Evolutionary conservation across 768 basidiomycete species (phyloP).

Genomic region (Mycena galericulata): DNA sequence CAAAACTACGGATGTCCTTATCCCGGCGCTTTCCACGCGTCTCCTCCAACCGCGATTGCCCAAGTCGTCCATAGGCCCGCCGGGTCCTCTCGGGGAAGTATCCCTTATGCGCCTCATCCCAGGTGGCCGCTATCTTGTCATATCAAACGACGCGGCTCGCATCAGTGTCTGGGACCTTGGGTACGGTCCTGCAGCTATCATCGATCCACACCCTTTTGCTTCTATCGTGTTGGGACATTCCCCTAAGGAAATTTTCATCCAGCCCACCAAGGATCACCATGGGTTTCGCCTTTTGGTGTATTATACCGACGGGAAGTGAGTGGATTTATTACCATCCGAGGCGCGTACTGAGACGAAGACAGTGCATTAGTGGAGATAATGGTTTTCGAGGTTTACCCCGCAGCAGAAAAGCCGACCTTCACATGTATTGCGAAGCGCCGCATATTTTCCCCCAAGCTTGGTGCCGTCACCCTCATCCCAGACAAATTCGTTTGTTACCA

Average conservation of each 20-base stretch:
- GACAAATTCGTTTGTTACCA: constrained; percentile 22
- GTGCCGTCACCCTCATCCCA: background rate
- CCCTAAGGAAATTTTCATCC: constrained; percentile 11
- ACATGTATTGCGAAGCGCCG: constrained; percentile 3
- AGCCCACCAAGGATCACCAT: background rate
- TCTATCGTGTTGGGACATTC: background rate
- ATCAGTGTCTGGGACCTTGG: constrained; percentile 46
- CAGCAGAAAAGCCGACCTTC: background rate
- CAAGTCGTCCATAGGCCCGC: background rate
- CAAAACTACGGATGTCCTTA: background rate
- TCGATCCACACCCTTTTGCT: constrained; percentile 32
- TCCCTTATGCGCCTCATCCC: constrained; percentile 40
- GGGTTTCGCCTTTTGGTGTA: constrained; percentile 10
- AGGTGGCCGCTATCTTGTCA: constrained; percentile 47
- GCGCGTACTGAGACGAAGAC: background rate
- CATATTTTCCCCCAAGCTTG: background rate
- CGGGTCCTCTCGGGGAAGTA: constrained; percentile 22
- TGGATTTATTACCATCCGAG: background rate
- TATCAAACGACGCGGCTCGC: constrained; percentile 27
- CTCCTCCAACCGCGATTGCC: constrained; percentile 31
- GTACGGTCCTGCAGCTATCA: constrained; percentile 23
- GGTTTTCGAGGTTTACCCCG: constrained; percentile 22
- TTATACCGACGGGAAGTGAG: background rate
- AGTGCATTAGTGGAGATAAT: background rate
- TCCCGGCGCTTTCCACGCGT: constrained; percentile 27